Evolutionary conservation across 1,284 basidiomycete genomes (phyloP), one percentile per base, ranked within the genome.

Genomic region (Puccinia hordei): DNA sequence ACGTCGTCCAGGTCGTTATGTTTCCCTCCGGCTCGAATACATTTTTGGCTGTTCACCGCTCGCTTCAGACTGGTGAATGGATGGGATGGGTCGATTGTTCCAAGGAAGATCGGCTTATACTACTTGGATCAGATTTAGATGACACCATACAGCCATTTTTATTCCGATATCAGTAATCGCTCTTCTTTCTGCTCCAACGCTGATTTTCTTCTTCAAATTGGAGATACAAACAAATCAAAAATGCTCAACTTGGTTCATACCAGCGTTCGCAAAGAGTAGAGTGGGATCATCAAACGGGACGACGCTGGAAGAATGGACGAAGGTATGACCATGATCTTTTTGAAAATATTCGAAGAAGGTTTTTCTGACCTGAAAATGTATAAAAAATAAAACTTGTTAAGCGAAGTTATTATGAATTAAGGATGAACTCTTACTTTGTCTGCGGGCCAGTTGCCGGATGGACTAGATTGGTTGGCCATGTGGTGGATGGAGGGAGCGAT

Each of bases 181-280:
- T 51, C n/a, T 24, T 59, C 22, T 59, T 59, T 59, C 35, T 41
- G 8, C 4, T 68, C 24, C 15, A 2, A 68, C 27, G 2, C 15
- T 41, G 33, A 24, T 9, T 46, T 68, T 68, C 8, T 33, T 38
- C 10, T 68, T 49, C 10, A 17, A 17, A 33, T 55, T n/a, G 3
- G 22, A 59, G 6, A 4, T 2, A 61, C 44, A 27, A 44, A 73
- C 33, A 15, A 27, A 73, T 30, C 0, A 41, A 24, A 63, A 75
- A 75, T 24, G 63, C 59, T 61, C 57, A 53, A 80, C 68, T 80
- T 80, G 77, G 51, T 80, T 80, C 77, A 80, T 80, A 17, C 87
- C 86, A 82, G 96, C 96, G 88, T 99, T 99, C 83, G 95, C 94
- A 84, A 99, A 99, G 82, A 99, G 90, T 59, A 99, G 89, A 9